phyloP scores from a whole-genome alignment of 73 alveolate species.

The Strombidium stylifer region DNA sequence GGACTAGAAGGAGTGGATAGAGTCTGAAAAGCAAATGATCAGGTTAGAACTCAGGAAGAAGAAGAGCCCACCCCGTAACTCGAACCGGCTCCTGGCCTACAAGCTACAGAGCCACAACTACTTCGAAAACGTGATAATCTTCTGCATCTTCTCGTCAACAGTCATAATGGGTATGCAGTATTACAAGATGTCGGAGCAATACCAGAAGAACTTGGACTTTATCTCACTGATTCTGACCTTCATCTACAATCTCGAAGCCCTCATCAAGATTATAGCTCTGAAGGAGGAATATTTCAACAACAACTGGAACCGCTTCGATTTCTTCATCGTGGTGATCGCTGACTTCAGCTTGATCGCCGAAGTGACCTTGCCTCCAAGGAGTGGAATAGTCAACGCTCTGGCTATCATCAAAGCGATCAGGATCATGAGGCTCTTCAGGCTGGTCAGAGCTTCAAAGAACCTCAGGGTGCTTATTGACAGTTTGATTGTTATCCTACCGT shows the following conservation, averaged over 20 bases:
- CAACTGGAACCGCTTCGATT: conserved; percentile 56
- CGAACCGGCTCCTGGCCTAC: neutral
- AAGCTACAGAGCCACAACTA: neutral
- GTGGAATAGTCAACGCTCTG: conserved; percentile 12
- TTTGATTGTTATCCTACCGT: conserved; percentile 40
- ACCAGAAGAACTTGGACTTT: neutral
- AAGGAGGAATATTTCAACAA: conserved; percentile 42
- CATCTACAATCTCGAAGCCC: conserved; percentile 56
- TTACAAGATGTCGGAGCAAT: conserved; percentile 1
- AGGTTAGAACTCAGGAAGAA: conserved; percentile 6
- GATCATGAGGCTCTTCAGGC: conserved; percentile 40
- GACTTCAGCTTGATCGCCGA: neutral
- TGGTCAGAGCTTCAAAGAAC: conserved; percentile 16
- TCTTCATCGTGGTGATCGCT: conserved; percentile 28
- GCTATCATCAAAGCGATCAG: conserved; percentile 43
- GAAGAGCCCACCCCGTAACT: neutral
- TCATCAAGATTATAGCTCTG: conserved; percentile 59
- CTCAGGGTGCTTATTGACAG: conserved; percentile 25
- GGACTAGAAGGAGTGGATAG: conserved; percentile 38
- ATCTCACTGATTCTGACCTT: conserved; percentile 18
- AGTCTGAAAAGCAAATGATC: conserved; percentile 3
- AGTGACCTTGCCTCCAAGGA: no score
- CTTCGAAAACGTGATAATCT: conserved; percentile 2
- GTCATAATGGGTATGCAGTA: conserved; percentile 27
- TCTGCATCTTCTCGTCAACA: conserved; percentile 21